Evolutionary conservation across 1,139 yeast species (phyloP).

Genomic region (Sugiyamaella castrensis): DNA sequence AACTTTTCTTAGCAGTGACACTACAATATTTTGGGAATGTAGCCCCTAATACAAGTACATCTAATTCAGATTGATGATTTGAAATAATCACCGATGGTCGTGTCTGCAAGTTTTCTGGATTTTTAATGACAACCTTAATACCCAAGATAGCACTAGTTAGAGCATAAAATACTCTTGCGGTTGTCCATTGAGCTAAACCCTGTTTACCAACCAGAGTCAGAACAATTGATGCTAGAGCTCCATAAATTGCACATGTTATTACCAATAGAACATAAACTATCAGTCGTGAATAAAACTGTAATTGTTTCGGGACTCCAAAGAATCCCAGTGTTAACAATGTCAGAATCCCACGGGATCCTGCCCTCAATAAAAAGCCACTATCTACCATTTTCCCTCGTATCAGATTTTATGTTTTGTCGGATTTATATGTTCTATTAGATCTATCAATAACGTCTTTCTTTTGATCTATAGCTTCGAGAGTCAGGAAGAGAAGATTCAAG

Average conservation of each 20-base stretch:
- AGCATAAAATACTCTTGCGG: slow-evolving; percentile 76
- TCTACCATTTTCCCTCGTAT: slow-evolving; percentile 8
- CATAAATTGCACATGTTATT: slow-evolving; percentile 35
- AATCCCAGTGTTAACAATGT: slow-evolving; percentile 34
- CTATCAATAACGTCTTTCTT: too few relatives aligned
- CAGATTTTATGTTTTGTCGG: too few relatives aligned
- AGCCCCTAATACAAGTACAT: slow-evolving; percentile 73
- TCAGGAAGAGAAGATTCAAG: too few relatives aligned
- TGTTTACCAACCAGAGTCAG: slow-evolving; percentile 69
- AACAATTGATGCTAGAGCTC: slow-evolving; percentile 65
- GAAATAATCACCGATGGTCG: slow-evolving; percentile 80
- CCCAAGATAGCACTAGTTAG: slow-evolving; percentile 62
- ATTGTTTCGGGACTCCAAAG: slow-evolving; percentile 36
- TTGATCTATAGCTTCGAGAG: too few relatives aligned
- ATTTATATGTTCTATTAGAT: too few relatives aligned
- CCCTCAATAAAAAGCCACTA: slow-evolving; percentile 1
- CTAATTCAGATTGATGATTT: slow-evolving; percentile 88
- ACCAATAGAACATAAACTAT: slow-evolving; percentile 35
- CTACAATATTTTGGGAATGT: slow-evolving; percentile 86
- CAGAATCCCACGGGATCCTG: slow-evolving; percentile 24
- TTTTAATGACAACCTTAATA: slow-evolving; percentile 62
- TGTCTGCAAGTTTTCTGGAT: slow-evolving; percentile 51
- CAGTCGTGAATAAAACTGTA: slow-evolving; percentile 39
- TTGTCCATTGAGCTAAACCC: slow-evolving; percentile 82
- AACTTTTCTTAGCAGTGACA: slow-evolving; percentile 85